Base-by-base conservation (phyloP, 208 protist species). In the Crithidia mellificae region DNA sequence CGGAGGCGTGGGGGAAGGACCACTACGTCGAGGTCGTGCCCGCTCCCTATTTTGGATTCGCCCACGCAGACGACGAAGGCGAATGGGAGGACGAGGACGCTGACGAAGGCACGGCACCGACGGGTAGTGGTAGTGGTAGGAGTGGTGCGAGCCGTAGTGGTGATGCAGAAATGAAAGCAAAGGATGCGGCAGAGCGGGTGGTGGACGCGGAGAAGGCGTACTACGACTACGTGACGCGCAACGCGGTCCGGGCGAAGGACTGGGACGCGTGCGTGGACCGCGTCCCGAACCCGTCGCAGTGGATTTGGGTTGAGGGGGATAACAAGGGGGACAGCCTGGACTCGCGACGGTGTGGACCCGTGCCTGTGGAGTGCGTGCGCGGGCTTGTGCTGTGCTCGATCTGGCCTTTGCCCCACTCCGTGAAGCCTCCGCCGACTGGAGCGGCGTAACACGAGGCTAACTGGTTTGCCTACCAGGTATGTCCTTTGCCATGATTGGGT, bases 271-370 rank as follows among this genome's bases (percentile, higher is more conserved):
- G 84, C 64, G 57, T 80, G 17, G 78, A 89, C 25, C 63, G 79
- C 38, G 63, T 85, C 27, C 25, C 56, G 2, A 52, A 83, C 7
- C 74, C 84, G 0, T 74, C 80, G 6, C 63, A 62, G 38, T 95
- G 84, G 82, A 50, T 95, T 3, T 95, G 90, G 90, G 61, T 95
- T 14, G 90, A 95, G 74, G 90, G 90, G 4, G 90, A 95, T 68
- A 95, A 95, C 72, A 76, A 72, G 12, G 17, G 4, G 0, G 72
- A 89, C 29, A 95, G 90, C 65, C 84, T 91, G 47, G 90, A 95
- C 72, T 95, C 90, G 12, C 74, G 90, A 0, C 41, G 69, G 15
- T 84, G 82, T 41, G 90, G 90, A 0, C 73, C 83, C 2, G 71
- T 95, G 17, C 90, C 90, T 0, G 50, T 89, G 25, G 86, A 95